These are phyloP conservation scores for Pseudonitzschia multistriata DNA, from an alignment of 108 stramenopile genomes.

Conservation along the genomic window DNA sequence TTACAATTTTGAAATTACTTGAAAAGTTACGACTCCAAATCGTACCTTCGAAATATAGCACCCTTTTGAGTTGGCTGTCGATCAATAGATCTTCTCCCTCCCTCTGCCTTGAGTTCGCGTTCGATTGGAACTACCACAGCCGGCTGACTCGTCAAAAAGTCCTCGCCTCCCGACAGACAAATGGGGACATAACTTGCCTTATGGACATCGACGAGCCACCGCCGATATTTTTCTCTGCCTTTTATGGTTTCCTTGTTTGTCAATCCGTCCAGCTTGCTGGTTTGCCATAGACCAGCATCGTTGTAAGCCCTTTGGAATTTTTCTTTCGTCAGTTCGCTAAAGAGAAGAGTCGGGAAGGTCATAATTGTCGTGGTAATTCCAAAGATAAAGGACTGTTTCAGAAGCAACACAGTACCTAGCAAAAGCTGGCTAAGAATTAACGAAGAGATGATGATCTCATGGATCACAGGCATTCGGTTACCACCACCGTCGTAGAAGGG, in stretches of 20 bases:
- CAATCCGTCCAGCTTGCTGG: conserved; percentile 77
- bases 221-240: conserved; percentile 70
- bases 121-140: conserved; percentile 54
- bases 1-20: too few species aligned
- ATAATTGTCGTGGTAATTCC: conserved; percentile 51
- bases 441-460: conserved; percentile 63
- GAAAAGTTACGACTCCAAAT: conserved; percentile 1
- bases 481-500: conserved; percentile 49
- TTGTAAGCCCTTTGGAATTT: conserved; percentile 63
- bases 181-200: conserved; percentile 86
- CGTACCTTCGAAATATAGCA: not conserved
- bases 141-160: conserved; percentile 69
- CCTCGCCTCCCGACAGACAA: conserved; percentile 69
- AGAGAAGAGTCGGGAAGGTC: conserved; percentile 55
- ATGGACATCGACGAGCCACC: conserved; percentile 83
- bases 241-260: conserved; percentile 48
- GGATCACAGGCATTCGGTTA: conserved; percentile 71
- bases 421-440: conserved; percentile 57
- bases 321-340: conserved; percentile 42
- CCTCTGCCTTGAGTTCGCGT: not conserved
- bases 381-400: conserved; percentile 59
- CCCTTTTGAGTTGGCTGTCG: not conserved
- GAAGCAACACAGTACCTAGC: conserved; percentile 38
- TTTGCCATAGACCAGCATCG: conserved; percentile 78
- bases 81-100: not conserved